Base-by-base conservation (phyloP, 1,284 basidiomycete species). In the Apiotrichum domesticum region DNA sequence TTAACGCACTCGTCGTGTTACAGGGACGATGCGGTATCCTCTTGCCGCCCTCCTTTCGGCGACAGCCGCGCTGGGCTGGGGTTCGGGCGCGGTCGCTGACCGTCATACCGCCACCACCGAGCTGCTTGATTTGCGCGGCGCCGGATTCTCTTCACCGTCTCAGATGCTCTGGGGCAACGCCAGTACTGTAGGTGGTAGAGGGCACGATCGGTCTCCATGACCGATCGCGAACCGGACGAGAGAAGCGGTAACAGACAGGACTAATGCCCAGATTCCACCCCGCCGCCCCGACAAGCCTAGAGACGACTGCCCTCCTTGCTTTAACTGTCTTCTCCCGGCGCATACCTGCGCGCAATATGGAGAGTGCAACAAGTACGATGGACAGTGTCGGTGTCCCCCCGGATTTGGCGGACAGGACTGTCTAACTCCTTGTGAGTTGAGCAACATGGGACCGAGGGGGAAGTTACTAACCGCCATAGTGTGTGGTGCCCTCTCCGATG, bases 371-470 rank as follows among this genome's bases (percentile, higher is more conserved):
- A 80, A 83, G 48, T 94, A 87, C 71, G 87, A 94, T 70, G 92
- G 91, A 0, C 88, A 91, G 68, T 96, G 91, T 75, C 84, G 87
- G 69, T 96, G 92, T 73, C 90, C 90, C 0, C 81, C 87, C 50
- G 92, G 92, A 42, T 96, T 90, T 82, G 89, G 90, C 13, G 91
- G 91, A 0, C 87, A 90, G 43, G 90, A 94, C 72, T 95, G 92
- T 75, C 74, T 91, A 56, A 83, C 84, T 6, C 90, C 90, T 21
- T 84, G 89, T 90, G 75, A 56, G 87, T 81, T 4, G 44, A 29
- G 4, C 15, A 14, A 13, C n/a, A 29, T 33, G 14, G 21, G 15
- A 3, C 14, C n/a, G 45, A 21, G 44, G 47, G 15, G 37, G 7
- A 41, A 15, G 6, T 35, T 43, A 29, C 35, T 10, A n/a, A 9